Conservation (phyloP, 2,329 filamentous ascomycete species). For the Alternaria brassicicola region DNA sequence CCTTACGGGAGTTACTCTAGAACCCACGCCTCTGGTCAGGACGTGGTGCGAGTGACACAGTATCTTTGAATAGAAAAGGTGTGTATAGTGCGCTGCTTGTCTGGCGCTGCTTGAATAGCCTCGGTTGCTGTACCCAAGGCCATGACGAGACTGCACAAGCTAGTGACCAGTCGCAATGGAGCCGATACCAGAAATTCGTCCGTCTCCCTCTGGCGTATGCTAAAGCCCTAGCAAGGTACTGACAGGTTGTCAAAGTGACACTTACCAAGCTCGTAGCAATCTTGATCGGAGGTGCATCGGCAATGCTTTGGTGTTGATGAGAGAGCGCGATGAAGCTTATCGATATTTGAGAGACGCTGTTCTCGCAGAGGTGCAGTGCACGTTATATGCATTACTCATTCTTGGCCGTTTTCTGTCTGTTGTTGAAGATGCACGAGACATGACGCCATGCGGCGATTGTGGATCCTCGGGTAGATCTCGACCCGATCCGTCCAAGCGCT, state of each 20-base stretch:
- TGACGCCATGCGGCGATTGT: conserved; percentile 4
- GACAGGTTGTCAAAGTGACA: no score
- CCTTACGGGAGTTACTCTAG: background rate
- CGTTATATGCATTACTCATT: background rate
- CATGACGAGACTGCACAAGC: background rate
- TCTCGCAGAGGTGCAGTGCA: fast-evolving
- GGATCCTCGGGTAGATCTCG: conserved; percentile 1
- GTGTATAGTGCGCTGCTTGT: background rate
- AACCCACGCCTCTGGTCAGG: background rate
- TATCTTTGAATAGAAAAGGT: background rate
- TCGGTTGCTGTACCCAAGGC: background rate
- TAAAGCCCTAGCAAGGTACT: background rate
- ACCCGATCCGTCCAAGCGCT: background rate
- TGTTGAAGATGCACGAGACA: background rate
- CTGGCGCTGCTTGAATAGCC: background rate
- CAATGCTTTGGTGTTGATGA: no score
- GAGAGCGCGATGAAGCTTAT: no score
- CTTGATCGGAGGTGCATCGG: background rate
- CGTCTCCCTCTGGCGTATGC: background rate
- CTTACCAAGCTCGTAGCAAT: fast-evolving
- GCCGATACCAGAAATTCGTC: background rate
- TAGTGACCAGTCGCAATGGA: background rate
- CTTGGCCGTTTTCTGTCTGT: no score
- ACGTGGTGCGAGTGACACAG: background rate
- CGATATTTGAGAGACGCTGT: no score